phyloP scores from a whole-genome alignment of 2,329 filamentous ascomycete genomes.

The Talaromyces piceae region DNA sequence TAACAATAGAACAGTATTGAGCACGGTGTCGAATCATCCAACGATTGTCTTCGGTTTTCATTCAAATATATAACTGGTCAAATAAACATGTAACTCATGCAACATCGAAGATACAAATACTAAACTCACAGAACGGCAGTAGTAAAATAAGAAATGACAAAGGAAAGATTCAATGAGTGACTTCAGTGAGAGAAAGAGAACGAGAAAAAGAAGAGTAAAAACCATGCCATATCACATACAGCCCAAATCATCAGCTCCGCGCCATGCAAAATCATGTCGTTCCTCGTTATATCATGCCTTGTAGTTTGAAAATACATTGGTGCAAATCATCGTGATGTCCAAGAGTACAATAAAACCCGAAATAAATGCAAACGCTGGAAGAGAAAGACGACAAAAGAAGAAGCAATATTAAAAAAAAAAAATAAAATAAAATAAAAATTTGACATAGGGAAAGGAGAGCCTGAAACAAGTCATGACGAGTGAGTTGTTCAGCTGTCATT shows the following conservation, averaged over 20 bases:
- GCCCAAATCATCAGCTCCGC: not conserved
- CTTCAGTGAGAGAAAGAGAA: too few relatives aligned
- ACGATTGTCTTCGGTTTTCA: not conserved
- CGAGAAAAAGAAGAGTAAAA: not conserved
- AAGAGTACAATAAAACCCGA: not conserved
- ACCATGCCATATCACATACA: not conserved
- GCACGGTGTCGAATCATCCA: too few relatives aligned
- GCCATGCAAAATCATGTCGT: not conserved
- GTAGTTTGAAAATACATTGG: conserved; percentile 1
- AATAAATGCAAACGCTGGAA: not conserved
- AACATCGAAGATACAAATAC: not conserved
- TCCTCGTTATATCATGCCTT: not conserved
- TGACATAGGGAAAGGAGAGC: too few relatives aligned
- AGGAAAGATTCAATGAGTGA: not conserved
- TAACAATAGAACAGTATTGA: too few relatives aligned
- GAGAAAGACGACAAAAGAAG: not conserved
- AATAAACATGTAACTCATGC: not conserved
- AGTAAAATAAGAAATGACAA: not conserved
- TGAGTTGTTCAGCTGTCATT: not conserved
- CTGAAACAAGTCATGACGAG: not conserved
- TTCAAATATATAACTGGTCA: not conserved
- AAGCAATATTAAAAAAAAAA: not conserved
- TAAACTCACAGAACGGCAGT: not conserved
- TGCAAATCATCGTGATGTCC: not conserved
- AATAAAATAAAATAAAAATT: not conserved